Conservation (phyloP, 495 filamentous ascomycete genomes). For the Evernia prunastri region DNA sequence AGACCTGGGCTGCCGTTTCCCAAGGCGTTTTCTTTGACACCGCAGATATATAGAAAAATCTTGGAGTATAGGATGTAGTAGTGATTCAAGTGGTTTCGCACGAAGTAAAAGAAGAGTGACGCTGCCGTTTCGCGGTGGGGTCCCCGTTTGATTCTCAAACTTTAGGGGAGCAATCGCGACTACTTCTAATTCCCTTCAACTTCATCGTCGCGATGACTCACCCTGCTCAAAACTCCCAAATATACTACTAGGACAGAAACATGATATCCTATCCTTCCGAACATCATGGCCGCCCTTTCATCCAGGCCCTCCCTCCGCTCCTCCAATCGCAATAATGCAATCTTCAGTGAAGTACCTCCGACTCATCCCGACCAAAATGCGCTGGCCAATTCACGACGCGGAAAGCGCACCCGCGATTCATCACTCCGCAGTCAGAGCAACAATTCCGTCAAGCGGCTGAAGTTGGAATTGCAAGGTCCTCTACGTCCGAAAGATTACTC, state of each 20-base stretch:
- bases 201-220: conserved; percentile 15
- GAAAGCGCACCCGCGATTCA: conserved; percentile 23
- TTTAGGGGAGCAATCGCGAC: conserved; percentile 18
- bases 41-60: no score
- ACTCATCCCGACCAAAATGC: conserved; percentile 22
- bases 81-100: no score
- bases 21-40: no score
- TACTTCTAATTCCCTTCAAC: conserved; percentile 7
- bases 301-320: conserved; percentile 27
- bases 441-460: conserved; percentile 22
- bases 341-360: conserved; percentile 24
- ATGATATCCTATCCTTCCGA: conserved; percentile 18
- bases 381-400: conserved; percentile 16
- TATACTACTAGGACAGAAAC: conserved; percentile 11
- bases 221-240: conserved; percentile 6
- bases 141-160: conserved; percentile 1
- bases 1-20: no score
- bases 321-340: conserved; percentile 20
- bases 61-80: no score
- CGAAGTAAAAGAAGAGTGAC: no score
- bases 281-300: conserved; percentile 28
- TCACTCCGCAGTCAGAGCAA: conserved; percentile 15
- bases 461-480: conserved; percentile 4
- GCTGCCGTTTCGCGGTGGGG: not conserved
- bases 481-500: conserved; percentile 6